A percentile compares a stretch with the other conserved stretches of the same genome.
These are phyloP conservation scores for Leccinum uliginosum DNA, from an alignment of 768 basidiomycete genomes.

Conservation along the genomic window DNA sequence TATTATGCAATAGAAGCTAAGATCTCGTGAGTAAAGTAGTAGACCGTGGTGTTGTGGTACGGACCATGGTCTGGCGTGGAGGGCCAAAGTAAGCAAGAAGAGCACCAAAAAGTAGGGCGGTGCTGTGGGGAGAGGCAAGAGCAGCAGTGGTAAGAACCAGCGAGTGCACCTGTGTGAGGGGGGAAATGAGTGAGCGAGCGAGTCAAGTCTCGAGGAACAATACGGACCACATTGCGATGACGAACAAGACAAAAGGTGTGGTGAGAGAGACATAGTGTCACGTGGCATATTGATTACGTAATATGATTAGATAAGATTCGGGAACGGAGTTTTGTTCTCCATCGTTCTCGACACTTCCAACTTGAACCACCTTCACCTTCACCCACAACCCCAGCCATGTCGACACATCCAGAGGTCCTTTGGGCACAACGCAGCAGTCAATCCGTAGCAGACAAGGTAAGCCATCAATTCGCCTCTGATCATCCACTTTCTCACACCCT, in stretches of 20 bases:
- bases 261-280: conserved; percentile 4
- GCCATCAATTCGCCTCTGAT: conserved; percentile 4
- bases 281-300: conserved; percentile 17
- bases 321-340: conserved; percentile 25
- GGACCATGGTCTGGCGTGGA: conserved; percentile 84
- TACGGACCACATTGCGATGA: conserved; percentile 53
- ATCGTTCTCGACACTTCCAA: conserved; percentile 31
- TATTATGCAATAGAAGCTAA: conserved; percentile 83
- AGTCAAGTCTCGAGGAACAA: background rate
- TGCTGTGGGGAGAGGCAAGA: conserved; percentile 76
- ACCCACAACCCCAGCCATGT: conserved; percentile 30
- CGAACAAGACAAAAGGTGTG: background rate
- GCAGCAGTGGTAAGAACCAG: conserved; percentile 76
- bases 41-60: conserved; percentile 22
- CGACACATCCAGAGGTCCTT: conserved; percentile 77
- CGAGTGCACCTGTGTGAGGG: conserved; percentile 65
- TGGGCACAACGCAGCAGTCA: conserved; percentile 93
- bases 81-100: conserved; percentile 69
- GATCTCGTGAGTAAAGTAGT: conserved; percentile 5
- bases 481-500: background rate
- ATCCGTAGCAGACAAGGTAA: conserved; percentile 61
- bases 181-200: background rate
- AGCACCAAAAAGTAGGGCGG: conserved; percentile 75
- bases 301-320: conserved; percentile 10
- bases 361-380: background rate